phyloP scores from a whole-genome alignment of 257 asterid species.

The Lantana camara region DNA sequence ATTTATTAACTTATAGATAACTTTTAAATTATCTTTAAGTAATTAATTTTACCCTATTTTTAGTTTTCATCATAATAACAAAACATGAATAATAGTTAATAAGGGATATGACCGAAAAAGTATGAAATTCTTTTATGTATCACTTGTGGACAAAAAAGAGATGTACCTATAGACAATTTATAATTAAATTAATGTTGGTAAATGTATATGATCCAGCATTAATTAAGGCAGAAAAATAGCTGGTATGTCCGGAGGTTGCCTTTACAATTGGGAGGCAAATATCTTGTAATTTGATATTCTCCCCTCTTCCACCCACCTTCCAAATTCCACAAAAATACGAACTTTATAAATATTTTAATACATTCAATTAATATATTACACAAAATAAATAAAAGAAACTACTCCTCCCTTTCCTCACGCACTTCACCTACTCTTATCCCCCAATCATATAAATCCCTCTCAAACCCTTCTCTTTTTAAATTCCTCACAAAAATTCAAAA shows the following conservation, averaged over 20 bases:
- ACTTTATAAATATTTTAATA: not conserved
- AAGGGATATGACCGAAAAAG: too few relatives aligned
- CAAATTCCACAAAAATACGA: conserved; percentile 27
- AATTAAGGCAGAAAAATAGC: conserved; percentile 49
- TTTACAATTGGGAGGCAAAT: conserved; percentile 63
- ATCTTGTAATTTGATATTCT: conserved; percentile 63
- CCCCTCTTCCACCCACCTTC: conserved; percentile 66
- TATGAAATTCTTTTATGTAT: too few relatives aligned
- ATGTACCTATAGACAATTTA: not conserved
- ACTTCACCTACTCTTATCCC: conserved; percentile 28
- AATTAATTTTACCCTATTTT: too few relatives aligned
- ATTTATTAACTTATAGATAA: too few relatives aligned
- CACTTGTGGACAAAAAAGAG: conserved; percentile 13
- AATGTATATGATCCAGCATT: conserved; percentile 31
- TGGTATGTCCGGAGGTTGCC: conserved; percentile 71
- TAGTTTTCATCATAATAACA: too few relatives aligned
- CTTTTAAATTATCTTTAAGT: too few relatives aligned
- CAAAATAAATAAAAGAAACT: conserved; percentile 17
- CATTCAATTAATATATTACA: not conserved
- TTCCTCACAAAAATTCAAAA: conserved; percentile 14
- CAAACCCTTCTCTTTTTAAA: conserved; percentile 11
- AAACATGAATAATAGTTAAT: too few relatives aligned
- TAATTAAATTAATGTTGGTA: not conserved
- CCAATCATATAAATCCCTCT: conserved; percentile 28
- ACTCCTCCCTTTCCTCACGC: conserved; percentile 29